These are phyloP conservation scores for Beauveria sp. DNA, from an alignment of 2,329 filamentous ascomycete genomes.

Conservation along the genomic window DNA sequence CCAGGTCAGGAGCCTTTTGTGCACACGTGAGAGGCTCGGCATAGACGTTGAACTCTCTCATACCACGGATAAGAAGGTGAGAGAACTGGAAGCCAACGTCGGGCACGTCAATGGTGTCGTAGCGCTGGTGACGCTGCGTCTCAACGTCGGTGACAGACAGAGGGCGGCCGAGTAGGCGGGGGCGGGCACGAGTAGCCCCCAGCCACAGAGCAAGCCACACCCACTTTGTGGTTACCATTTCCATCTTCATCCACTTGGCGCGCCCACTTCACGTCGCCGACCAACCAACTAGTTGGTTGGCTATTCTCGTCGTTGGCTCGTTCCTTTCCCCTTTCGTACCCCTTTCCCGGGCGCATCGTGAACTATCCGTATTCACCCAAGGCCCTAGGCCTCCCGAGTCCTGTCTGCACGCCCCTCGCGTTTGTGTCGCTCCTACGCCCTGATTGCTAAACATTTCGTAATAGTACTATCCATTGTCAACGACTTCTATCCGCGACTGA, in stretches of 20 bases:
- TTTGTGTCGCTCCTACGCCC: not conserved
- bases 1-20: slow-evolving; percentile 67
- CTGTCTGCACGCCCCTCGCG: not conserved
- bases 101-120: slow-evolving; percentile 58
- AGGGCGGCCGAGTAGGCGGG: no score
- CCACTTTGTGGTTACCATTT: no score
- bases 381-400: not conserved
- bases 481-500: no score
- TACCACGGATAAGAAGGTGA: slow-evolving; percentile 66
- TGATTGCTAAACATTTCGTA: not conserved
- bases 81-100: slow-evolving; percentile 64
- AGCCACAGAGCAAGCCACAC: no score
- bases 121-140: slow-evolving; percentile 6
- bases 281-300: no score
- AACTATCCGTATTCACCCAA: not conserved
- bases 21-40: slow-evolving; percentile 85
- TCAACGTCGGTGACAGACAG: not conserved
- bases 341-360: not conserved
- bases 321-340: not conserved
- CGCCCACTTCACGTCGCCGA: no score
- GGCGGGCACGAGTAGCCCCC: no score
- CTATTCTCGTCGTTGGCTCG: not conserved
- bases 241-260: no score
- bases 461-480: no score
- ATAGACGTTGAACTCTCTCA: slow-evolving; percentile 74